phyloP scores from a whole-genome alignment of 2,329 filamentous ascomycete genomes.

The Ceratocystis smalleyi region DNA sequence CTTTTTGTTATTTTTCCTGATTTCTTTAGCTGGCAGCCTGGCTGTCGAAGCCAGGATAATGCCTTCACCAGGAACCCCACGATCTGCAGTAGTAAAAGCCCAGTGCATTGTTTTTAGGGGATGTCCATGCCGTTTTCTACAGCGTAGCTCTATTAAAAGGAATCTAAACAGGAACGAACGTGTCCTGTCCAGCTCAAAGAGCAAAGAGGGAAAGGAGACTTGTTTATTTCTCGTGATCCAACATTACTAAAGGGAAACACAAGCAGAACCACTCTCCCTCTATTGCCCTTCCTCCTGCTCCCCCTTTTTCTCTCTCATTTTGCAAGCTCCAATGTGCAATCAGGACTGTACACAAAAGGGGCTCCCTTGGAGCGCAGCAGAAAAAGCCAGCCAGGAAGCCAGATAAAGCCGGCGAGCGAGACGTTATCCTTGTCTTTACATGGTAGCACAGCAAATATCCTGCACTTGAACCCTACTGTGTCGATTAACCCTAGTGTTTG shows the following conservation, averaged over 20 bases:
- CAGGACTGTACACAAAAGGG: neutral
- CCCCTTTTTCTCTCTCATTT: neutral
- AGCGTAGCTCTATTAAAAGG: neutral
- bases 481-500: neutral
- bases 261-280: neutral
- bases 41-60: neutral
- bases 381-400: neutral
- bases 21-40: neutral
- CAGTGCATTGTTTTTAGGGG: neutral
- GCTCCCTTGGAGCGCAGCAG: neutral
- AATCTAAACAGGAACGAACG: neutral
- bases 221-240: neutral
- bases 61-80: neutral
- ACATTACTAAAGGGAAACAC: neutral
- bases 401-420: neutral
- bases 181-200: neutral
- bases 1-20: neutral
- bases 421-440: neutral
- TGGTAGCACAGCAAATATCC: neutral
- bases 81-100: neutral
- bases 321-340: neutral
- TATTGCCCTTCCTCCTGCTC: neutral
- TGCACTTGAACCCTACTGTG: neutral
- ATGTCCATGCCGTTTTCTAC: neutral
- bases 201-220: neutral